Conservation (phyloP, 257 asterid species). For the Scutellaria barbata region DNA sequence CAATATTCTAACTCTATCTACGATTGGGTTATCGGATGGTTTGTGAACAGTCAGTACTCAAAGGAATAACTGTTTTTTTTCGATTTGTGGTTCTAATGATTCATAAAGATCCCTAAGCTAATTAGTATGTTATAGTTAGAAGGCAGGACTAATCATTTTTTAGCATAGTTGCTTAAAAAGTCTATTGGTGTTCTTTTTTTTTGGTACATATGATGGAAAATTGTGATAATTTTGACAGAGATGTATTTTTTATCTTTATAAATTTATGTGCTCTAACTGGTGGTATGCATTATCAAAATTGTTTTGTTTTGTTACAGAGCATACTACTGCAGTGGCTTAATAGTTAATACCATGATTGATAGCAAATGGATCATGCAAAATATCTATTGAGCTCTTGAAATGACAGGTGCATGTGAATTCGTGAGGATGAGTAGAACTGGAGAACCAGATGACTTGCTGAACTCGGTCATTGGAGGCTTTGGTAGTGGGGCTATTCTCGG, state of each 20-base stretch:
- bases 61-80: not conserved
- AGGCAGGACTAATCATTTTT: not conserved
- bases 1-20: not conserved
- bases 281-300: conserved; percentile 11
- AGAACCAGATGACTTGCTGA: conserved; percentile 80
- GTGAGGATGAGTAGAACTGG: conserved; percentile 79
- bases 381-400: conserved; percentile 30
- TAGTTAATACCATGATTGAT: not conserved
- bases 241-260: not conserved
- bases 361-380: not conserved
- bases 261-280: conserved; percentile 17
- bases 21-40: not conserved
- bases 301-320: not conserved
- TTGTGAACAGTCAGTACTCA: not conserved
- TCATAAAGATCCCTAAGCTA: not conserved
- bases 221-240: not conserved
- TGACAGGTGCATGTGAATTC: conserved; percentile 91
- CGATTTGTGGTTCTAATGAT: not conserved
- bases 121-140: not conserved
- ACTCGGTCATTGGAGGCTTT: conserved; percentile 87
- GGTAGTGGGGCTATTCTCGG: conserved; percentile 93
- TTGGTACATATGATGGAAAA: not conserved
- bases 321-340: not conserved
- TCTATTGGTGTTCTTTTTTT: conserved; percentile 6
- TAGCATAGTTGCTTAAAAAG: not conserved